phyloP scores from a whole-genome alignment of 2,329 filamentous ascomycete genomes.

The Aspergillus proliferans region DNA sequence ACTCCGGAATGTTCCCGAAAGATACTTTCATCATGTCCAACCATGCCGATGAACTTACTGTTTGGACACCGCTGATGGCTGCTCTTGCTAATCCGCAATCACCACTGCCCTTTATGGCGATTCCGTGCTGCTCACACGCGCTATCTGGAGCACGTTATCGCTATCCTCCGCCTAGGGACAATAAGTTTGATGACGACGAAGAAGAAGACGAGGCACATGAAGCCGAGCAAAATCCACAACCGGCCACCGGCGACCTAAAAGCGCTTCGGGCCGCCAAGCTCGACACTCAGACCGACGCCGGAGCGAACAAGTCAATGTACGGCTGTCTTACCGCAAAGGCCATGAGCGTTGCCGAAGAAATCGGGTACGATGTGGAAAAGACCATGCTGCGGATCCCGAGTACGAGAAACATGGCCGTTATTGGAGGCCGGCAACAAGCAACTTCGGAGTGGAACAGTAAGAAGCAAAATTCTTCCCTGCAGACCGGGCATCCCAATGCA shows the following conservation, averaged over 20 bases:
- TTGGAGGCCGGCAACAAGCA: conserved; percentile 53
- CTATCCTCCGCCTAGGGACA: conserved; percentile 26
- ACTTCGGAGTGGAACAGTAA: conserved; percentile 8
- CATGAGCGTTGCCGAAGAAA: conserved; percentile 59
- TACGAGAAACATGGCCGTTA: conserved; percentile 75
- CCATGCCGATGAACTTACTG: conserved; percentile 91
- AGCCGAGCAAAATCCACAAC: conserved; percentile 20
- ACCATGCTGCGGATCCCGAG: conserved; percentile 88
- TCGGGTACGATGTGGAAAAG: conserved; percentile 70
- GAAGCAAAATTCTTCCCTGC: background rate
- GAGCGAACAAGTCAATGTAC: conserved; percentile 61
- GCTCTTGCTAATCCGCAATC: conserved; percentile 51
- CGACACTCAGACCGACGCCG: conserved; percentile 22
- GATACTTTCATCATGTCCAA: conserved; percentile 93
- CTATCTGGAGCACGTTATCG: conserved; percentile 70
- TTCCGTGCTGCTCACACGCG: conserved; percentile 91
- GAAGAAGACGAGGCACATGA: conserved; percentile 22
- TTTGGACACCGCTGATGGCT: conserved; percentile 89
- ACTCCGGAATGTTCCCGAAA: conserved; percentile 59
- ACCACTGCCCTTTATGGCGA: conserved; percentile 76
- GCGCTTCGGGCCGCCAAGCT: conserved; percentile 32
- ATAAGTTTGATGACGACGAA: conserved; percentile 31
- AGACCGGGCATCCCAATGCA: conserved; percentile 24
- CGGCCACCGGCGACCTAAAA: conserved; percentile 35
- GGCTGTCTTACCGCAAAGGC: conserved; percentile 78